Percentiles rank a stretch among this genome's conserved stretches.
Evolutionary conservation across 2,329 filamentous ascomycete species (phyloP).

Genomic region (Talaromyces sp.): DNA sequence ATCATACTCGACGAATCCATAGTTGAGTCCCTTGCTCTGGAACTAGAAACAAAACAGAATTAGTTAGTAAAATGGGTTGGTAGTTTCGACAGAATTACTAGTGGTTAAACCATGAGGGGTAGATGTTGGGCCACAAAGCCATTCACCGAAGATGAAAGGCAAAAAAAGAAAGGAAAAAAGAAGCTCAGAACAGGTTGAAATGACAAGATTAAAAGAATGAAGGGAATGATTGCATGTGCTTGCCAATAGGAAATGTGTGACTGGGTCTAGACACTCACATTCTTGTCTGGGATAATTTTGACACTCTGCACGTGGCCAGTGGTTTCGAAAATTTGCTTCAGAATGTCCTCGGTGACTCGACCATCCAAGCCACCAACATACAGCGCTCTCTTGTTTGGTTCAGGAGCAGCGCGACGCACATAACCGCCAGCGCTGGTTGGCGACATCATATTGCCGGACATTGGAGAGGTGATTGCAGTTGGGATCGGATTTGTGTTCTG

Average conservation of each 20-base stretch:
- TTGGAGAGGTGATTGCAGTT: slow-evolving; percentile 82
- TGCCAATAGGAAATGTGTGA: background rate
- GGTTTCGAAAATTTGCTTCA: slow-evolving; percentile 98
- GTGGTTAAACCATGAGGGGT: background rate
- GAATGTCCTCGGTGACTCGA: slow-evolving; percentile 88
- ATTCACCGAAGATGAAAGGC: background rate
- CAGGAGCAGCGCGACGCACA: slow-evolving; percentile 82
- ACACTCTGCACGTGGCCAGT: slow-evolving; percentile 97
- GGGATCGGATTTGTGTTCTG: slow-evolving; percentile 95
- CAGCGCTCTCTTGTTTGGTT: slow-evolving; percentile 96
- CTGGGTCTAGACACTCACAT: slow-evolving; percentile 57
- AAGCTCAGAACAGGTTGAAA: background rate
- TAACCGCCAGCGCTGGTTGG: slow-evolving; percentile 76
- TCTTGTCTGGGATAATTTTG: slow-evolving; percentile 99
- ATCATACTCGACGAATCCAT: slow-evolving; percentile 98
- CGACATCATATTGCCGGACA: slow-evolving; percentile 74
- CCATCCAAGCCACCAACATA: slow-evolving; percentile 95
- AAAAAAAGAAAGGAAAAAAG: background rate
- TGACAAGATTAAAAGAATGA: background rate
- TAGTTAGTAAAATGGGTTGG: background rate
- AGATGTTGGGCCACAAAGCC: background rate
- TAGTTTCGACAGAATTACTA: background rate
- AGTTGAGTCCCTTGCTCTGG: slow-evolving; percentile 94
- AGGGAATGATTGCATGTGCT: background rate
- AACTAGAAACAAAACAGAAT: slow-evolving; percentile 24